Evolutionary conservation across 768 basidiomycete genomes (phyloP), one percentile per base, ranked within the genome.

Genomic region (Kwoniella sp.): DNA sequence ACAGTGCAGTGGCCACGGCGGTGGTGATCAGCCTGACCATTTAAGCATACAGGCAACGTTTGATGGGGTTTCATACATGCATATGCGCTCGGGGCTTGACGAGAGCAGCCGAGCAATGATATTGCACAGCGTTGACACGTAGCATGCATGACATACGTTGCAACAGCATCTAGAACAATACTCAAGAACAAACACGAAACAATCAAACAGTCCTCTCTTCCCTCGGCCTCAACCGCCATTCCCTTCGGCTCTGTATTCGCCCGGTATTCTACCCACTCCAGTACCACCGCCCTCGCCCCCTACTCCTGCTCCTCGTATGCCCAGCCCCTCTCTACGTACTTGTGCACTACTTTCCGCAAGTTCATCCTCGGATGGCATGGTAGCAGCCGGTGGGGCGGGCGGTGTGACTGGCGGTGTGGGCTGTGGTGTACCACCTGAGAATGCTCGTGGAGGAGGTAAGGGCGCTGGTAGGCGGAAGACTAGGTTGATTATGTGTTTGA

Each of bases 361-460:
- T 15, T 36, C 33, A 37, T 55, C 60, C n/a, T 24, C 49, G 17
- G 52, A 44, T 29, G 54, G 30, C 44, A 62, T 50, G 2, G 29
- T 53, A 33, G 53, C 21, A 25, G 22, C 19, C 6, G 55, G 36
- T 27, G 37, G 36, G 4, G 24, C 40, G 15, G 56, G 22, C 7
- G 56, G 63, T 37, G 58, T 64, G 17, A 54, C 15, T 6, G 63
- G 63, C 17, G 63, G 56, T 19, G 59, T 52, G 30, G 54, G 40
- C 8, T 40, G 22, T 0, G 73, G 73, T 27, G 73, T 76, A 4
- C 69, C 69, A 15, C 74, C 74, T 2, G 74, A 60, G 48, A 76
- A 69, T 2, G 67, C 62, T 49, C 63, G 46, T 1, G 69, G 65
- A 12, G 68, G 65, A 8, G 65, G 65, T 12, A 47, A 29, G 3